Evolutionary conservation across 805 yeast genomes (phyloP).

Genomic region (Candida palmyrensis): DNA sequence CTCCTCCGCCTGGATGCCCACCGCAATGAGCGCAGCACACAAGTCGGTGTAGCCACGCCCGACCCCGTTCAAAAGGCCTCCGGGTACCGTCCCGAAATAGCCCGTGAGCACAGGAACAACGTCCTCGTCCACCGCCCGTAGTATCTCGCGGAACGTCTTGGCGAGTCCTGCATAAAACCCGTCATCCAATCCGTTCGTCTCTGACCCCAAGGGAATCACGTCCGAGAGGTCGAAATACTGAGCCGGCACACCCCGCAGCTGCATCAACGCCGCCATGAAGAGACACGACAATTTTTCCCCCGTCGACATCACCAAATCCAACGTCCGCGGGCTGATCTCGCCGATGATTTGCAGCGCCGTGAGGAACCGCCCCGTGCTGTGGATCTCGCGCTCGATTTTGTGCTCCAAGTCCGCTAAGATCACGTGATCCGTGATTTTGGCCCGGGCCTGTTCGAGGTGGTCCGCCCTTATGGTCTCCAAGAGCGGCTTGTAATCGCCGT

Average conservation of each 20-base stretch:
- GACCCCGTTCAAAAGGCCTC: conserved; percentile 86
- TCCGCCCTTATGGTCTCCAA: conserved; percentile 71
- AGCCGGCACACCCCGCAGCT: conserved; percentile 77
- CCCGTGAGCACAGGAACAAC: conserved; percentile 91
- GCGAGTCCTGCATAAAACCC: conserved; percentile 56
- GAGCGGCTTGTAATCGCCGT: conserved; percentile 51
- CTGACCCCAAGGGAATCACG: conserved; percentile 61
- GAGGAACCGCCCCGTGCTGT: too few relatives aligned
- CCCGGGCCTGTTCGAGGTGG: conserved; percentile 69
- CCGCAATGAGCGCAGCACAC: conserved; percentile 96
- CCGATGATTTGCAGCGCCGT: conserved; percentile 90
- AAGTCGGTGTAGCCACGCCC: conserved; percentile 98
- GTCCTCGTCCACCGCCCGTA: conserved; percentile 34
- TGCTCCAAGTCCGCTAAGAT: conserved; percentile 52
- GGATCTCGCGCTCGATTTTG: conserved; percentile 66
- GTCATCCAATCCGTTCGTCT: conserved; percentile 60
- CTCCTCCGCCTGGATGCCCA: conserved; percentile 88
- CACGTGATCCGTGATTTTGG: conserved; percentile 38
- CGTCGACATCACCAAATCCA: conserved; percentile 84
- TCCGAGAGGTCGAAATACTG: conserved; percentile 73
- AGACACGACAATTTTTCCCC: conserved; percentile 92
- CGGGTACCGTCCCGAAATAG: conserved; percentile 93
- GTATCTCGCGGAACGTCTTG: conserved; percentile 44
- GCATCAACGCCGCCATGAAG: conserved; percentile 80
- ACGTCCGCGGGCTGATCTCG: conserved; percentile 82